These are phyloP conservation scores for Exophiala spinifera DNA, from an alignment of 2,329 filamentous ascomycete genomes.

Conservation along the genomic window DNA sequence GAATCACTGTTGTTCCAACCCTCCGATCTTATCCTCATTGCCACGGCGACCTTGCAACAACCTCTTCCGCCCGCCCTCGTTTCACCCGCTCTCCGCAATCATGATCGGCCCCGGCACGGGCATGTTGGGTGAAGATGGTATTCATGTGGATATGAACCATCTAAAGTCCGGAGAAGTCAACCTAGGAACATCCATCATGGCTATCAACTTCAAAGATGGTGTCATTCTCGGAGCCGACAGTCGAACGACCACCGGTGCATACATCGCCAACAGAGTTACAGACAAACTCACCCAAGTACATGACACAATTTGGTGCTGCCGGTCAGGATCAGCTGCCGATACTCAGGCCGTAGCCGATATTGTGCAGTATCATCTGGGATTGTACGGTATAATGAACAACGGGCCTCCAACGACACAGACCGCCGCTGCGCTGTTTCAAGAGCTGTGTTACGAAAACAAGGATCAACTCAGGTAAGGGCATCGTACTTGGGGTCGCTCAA, in stretches of 20 bases:
- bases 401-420: slow-evolving; percentile 91
- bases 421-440: slow-evolving; percentile 92
- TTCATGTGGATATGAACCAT: slow-evolving; percentile 98
- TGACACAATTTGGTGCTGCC: slow-evolving; percentile 99
- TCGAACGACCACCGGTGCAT: slow-evolving; percentile 93
- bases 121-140: slow-evolving; percentile 70
- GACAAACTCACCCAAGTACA: slow-evolving; percentile 98
- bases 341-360: slow-evolving; percentile 98
- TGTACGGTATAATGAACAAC: slow-evolving; percentile 87
- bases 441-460: slow-evolving; percentile 98
- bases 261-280: slow-evolving; percentile 98
- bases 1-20: neutral
- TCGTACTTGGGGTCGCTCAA: neutral
- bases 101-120: slow-evolving; percentile 45
- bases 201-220: slow-evolving; percentile 97
- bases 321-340: slow-evolving; percentile 94
- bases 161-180: slow-evolving; percentile 99
- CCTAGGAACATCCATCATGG: slow-evolving; percentile 98
- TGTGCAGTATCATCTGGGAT: slow-evolving; percentile 90
- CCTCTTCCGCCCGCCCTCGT: neutral
- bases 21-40: neutral
- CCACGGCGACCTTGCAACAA: neutral
- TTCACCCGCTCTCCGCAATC: slow-evolving; percentile 17
- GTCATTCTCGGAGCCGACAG: slow-evolving; percentile 97
- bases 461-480: slow-evolving; percentile 73